Conservation (phyloP, 2,329 filamentous ascomycete genomes). For the Colletotrichum sp. region DNA sequence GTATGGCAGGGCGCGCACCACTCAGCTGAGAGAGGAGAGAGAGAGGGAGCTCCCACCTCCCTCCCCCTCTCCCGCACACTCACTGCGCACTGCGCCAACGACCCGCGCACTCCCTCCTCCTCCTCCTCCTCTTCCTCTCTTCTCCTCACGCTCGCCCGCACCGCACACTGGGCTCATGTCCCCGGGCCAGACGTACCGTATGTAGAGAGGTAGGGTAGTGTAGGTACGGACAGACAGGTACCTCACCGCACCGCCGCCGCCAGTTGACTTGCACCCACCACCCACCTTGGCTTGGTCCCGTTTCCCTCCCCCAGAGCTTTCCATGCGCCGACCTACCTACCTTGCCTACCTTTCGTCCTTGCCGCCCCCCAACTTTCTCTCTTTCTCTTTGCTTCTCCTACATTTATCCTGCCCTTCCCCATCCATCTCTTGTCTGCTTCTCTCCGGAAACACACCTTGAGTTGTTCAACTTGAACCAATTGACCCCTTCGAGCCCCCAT, state of each 20-base stretch:
- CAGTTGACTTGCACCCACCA: conserved; percentile 18
- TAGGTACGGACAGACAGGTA: neutral
- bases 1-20: conserved; percentile 3
- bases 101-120: conserved; percentile 7
- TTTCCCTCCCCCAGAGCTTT: conserved; percentile 20
- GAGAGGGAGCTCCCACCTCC: conserved; percentile 15
- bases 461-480: conserved; percentile 25
- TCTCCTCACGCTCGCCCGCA: conserved; percentile 12
- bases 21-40: conserved; percentile 9
- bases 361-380: conserved; percentile 17
- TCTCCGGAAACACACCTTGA: neutral
- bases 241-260: neutral
- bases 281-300: conserved; percentile 9
- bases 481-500: conserved; percentile 22
- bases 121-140: neutral
- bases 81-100: conserved; percentile 2
- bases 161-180: neutral
- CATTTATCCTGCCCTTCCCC: neutral
- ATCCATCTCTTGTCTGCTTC: neutral
- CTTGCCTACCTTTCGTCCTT: conserved; percentile 9
- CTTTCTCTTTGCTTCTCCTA: conserved; percentile 14
- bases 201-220: neutral
- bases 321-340: conserved; percentile 19
- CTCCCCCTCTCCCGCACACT: neutral
- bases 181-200: neutral